These are phyloP conservation scores for Hansenula sp. DNA, from an alignment of 1,139 yeast species.

Conservation along the genomic window DNA sequence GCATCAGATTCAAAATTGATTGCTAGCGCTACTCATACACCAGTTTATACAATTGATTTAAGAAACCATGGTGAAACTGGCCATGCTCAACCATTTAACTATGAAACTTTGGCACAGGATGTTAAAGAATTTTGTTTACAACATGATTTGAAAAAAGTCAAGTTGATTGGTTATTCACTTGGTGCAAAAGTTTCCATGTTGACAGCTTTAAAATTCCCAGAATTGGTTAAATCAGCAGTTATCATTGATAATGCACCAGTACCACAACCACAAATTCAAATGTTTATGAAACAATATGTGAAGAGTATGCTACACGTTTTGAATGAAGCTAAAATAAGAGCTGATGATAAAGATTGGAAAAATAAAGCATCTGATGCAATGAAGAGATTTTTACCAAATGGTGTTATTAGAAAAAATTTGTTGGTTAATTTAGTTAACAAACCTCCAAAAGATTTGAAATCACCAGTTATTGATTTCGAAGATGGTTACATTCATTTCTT, in stretches of 20 bases:
- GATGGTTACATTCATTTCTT: constrained; percentile 38
- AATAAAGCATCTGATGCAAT: constrained; percentile 24
- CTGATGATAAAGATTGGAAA: constrained; percentile 29
- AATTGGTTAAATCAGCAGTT: constrained; percentile 34
- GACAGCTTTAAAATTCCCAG: constrained; percentile 36
- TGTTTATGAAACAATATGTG: constrained; percentile 21
- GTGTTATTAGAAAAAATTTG: constrained; percentile 28
- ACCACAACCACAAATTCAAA: constrained; percentile 23
- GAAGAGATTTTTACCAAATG: constrained; percentile 24
- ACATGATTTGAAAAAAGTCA: constrained; percentile 26
- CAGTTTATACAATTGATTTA: constrained; percentile 40
- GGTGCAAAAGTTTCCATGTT: constrained; percentile 53
- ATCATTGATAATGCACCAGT: constrained; percentile 48
- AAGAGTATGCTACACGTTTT: constrained; percentile 24
- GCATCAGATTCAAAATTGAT: constrained; percentile 34
- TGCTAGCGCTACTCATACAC: constrained; percentile 27
- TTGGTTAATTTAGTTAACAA: constrained; percentile 23
- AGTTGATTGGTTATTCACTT: constrained; percentile 47
- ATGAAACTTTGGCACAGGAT: constrained; percentile 38
- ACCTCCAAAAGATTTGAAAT: constrained; percentile 17
- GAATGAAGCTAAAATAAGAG: constrained; percentile 20
- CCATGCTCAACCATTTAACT: constrained; percentile 40
- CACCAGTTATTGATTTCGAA: constrained; percentile 21
- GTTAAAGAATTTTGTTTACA: constrained; percentile 31
- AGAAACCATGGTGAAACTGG: constrained; percentile 47